Evolutionary conservation across 371 early-diverging fungal species (phyloP).

Genomic region (Mortierella sp.): DNA sequence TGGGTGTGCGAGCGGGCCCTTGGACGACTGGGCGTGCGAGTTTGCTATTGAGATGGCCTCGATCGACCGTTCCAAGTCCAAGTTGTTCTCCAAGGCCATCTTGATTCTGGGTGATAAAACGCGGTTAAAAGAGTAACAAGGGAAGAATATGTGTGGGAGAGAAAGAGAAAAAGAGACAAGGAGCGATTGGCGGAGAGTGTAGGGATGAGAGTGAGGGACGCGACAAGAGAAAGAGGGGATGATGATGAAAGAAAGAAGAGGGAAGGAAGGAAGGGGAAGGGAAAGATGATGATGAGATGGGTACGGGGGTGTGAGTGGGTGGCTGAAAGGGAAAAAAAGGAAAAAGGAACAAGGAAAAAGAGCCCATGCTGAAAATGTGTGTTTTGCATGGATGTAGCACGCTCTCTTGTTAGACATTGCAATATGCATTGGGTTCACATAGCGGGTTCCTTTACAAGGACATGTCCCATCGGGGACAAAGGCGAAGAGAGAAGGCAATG

Average conservation of each 20-base stretch:
- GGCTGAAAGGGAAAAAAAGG: background rate
- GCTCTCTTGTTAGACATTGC: too few species aligned
- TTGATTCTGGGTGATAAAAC: background rate
- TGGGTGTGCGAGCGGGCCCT: conserved; percentile 8
- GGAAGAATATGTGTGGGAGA: background rate
- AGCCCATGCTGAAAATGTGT: too few species aligned
- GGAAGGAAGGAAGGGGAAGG: background rate
- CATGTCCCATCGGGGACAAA: too few species aligned
- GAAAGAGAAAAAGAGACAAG: background rate
- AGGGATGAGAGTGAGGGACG: background rate
- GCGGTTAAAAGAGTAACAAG: background rate
- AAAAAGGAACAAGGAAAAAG: background rate
- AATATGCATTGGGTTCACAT: too few species aligned
- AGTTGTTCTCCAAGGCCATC: conserved; percentile 44
- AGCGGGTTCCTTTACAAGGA: too few species aligned
- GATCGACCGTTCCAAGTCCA: conserved; percentile 38
- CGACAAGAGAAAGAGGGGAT: background rate
- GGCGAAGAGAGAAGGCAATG: too few species aligned
- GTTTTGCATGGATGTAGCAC: too few species aligned
- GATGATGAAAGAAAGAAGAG: background rate
- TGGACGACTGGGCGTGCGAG: conserved; percentile 10
- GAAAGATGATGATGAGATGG: background rate
- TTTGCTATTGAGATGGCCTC: conserved; percentile 25
- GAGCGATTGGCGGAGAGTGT: too few species aligned
- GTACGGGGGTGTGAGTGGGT: too few species aligned